Evolutionary conservation across 306 rosid genomes (phyloP), one percentile per base, ranked within the genome.

Genomic region (Vachellia collinsii): DNA sequence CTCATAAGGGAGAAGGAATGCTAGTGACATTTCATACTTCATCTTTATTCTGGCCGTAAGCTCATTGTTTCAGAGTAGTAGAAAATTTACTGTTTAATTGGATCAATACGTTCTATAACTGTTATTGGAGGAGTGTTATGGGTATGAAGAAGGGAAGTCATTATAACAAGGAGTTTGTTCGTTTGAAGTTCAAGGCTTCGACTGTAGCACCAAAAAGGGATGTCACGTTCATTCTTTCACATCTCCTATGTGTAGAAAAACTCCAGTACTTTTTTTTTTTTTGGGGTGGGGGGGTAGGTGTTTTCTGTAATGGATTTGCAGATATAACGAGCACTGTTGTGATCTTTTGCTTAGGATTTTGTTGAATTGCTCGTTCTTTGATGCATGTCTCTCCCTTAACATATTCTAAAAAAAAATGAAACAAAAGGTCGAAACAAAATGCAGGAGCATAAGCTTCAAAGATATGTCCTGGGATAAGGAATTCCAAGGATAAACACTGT

Each of bases 301-400:
- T 56, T 56, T 51, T 50, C 48, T 25, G 23, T 38, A 22, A 29
- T 63, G 66, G 58, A 62, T 62, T 38, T 80, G 78, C 73, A 8
- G 66, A 46, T 63, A 38, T 50, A 62, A 41, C 41, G 58, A 72
- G 58, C 43, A 44, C 39, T 64, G 20, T 50, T 10, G 54, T 44
- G 62, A 29, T 20, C 50, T 46, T 38, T 61, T 71, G 39, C 38
- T 61, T 72, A 37, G 54, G 56, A 59, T 63, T 11, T 29, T 72
- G 13, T 48, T 13, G 29, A 46, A 62, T 47, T 51, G 23, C 43
- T 13, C 20, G 19, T 61, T 54, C 51, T 44, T 44, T 6, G 14
- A 12, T 79, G 22, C n/a, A 54, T 42, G 36, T 20, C 74, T 23
- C 46, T 42, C 7, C 48, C 65, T 29, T 23, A 54, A 39, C 23